These are phyloP conservation scores for Suhomyces ambrosiae DNA, from an alignment of 1,139 yeast genomes.

Conservation along the genomic window DNA sequence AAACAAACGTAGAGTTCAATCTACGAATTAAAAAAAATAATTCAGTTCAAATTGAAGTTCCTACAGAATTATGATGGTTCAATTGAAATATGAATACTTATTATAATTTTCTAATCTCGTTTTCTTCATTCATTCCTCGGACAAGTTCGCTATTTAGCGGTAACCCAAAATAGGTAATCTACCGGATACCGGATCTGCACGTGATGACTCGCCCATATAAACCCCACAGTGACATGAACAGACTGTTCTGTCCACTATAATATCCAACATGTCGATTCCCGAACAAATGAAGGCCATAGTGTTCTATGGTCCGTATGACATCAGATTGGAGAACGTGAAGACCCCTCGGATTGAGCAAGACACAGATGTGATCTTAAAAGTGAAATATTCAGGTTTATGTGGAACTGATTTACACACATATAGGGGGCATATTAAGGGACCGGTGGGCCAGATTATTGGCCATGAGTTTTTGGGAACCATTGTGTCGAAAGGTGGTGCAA, in stretches of 20 bases:
- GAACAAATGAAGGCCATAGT: constrained; percentile 58
- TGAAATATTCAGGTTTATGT: constrained; percentile 57
- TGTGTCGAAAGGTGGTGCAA: constrained; percentile 37
- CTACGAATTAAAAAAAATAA: no score
- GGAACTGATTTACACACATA: constrained; percentile 66
- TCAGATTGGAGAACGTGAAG: constrained; percentile 45
- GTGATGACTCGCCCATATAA: neutral
- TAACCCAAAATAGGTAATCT: no score
- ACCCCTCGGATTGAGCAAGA: constrained; percentile 43
- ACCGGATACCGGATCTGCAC: no score
- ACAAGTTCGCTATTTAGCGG: no score
- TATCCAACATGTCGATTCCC: constrained; percentile 9
- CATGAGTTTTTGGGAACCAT: constrained; percentile 54
- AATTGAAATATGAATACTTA: no score
- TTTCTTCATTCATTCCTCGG: no score
- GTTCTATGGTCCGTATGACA: constrained; percentile 51
- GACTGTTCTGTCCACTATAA: no score
- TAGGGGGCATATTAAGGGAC: constrained; percentile 53
- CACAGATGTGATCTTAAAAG: constrained; percentile 54
- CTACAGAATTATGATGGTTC: no score
- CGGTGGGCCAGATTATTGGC: constrained; percentile 49
- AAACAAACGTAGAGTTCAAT: no score
- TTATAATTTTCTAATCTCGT: no score
- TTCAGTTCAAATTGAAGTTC: no score
- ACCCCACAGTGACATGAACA: constrained; percentile 7